Base-by-base conservation (phyloP, 176 grass and related monocot species). In the Zoysia pacifica region DNA sequence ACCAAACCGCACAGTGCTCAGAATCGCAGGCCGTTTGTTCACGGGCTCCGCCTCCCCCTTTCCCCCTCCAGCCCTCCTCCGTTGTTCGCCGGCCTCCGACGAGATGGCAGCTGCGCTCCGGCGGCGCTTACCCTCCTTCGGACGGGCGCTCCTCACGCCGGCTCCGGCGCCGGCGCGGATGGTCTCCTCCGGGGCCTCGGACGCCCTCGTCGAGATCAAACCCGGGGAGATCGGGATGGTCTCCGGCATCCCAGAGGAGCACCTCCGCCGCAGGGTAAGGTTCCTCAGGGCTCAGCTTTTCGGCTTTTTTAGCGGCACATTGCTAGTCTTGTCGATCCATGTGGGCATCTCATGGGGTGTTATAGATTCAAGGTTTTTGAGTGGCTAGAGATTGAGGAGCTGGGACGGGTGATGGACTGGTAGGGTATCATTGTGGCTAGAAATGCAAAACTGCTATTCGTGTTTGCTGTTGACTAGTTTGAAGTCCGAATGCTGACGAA, bases 211-310 rank as follows among this genome's bases (percentile, higher is more conserved):
- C 2, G 88, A 95, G 88, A 63, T 99, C 86, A 94, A 91, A 81
- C 75, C 92, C 14, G 88, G 90, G 10, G 96, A 99, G 88, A 83
- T 99, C 81, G 96, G 96, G 76, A 89, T 93, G 83, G 92, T 98
- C 58, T 89, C 90, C n/a, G 92, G 96, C 16, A 91, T 99, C 66
- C 92, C 96, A 51, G 74, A 89, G 59, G 90, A 99, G 81, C 96
- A 95, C 53, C 96, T 95, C 81, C 82, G 53, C 41, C 90, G 92
- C 64, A 93, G 71, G 82, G 96, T 95, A 86, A 63, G 56, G 10
- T 35, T 40, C 8, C 12, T 49, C n/a, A 15, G 7, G 15, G 5
- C 6, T 68, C 16, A 2, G 2, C 15, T 0, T 9, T 6, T 54
- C 16, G 14, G 0, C 1, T 5, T 41, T 79, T 63, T 28, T 40